Percentiles rank a stretch among this genome's conserved stretches.
Evolutionary conservation across 2,329 filamentous ascomycete species (phyloP).

Genomic region (Fusarium austroafricanum): DNA sequence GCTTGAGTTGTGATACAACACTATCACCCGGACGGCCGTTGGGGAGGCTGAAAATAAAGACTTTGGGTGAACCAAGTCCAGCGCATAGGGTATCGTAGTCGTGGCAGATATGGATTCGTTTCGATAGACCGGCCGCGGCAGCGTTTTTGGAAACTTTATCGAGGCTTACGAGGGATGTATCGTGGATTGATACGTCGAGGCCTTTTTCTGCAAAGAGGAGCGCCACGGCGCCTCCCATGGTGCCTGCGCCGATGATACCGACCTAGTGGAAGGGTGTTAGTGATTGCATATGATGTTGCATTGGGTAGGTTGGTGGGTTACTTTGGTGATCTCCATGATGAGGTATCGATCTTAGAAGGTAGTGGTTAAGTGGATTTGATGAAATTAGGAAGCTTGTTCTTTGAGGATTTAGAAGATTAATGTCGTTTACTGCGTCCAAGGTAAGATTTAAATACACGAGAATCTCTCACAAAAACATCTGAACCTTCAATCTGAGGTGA

Average conservation of each 20-base stretch:
- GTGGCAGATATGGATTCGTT: conserved; percentile 14
- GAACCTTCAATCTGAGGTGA: background rate
- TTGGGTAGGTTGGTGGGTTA: background rate
- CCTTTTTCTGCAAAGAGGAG: conserved; percentile 21
- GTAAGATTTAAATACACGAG: background rate
- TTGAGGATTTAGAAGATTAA: background rate
- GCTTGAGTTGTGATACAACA: conserved; percentile 12
- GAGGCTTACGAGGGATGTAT: conserved; percentile 3
- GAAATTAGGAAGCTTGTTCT: background rate
- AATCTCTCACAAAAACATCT: background rate
- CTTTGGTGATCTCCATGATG: conserved; percentile 20
- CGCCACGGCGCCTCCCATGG: conserved; percentile 18
- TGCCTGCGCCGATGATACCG: conserved; percentile 24
- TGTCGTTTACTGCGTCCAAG: no score
- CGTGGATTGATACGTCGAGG: conserved; percentile 11
- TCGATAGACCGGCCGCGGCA: conserved; percentile 3
- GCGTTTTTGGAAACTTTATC: conserved; percentile 17
- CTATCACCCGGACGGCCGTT: conserved; percentile 26
- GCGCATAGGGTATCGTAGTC: conserved; percentile 27
- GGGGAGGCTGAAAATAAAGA: conserved; percentile 36
- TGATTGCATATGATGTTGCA: background rate
- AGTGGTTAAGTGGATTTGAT: background rate
- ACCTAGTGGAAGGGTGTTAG: conserved; percentile 7
- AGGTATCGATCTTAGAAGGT: background rate
- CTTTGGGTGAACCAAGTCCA: conserved; percentile 22